Base-by-base conservation (phyloP, 805 yeast species). In the Myxozyma geophila region DNA sequence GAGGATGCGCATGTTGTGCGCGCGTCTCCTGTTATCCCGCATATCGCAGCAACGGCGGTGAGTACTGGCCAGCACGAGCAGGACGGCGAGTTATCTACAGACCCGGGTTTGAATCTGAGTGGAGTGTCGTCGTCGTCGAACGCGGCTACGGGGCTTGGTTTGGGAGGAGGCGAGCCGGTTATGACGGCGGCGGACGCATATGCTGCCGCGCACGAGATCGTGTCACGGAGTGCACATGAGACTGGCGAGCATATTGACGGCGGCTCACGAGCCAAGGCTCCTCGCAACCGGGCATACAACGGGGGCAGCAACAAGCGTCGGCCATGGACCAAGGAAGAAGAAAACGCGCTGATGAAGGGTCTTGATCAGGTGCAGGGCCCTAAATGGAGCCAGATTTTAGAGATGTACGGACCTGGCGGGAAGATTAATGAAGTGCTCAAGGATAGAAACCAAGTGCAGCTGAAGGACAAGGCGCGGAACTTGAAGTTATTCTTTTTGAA, bases 401-500 rank as follows among this genome's bases (percentile, higher is more conserved):
- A 90, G 71, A 77, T 89, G n/a, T 89, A 88, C 74, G 99, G 99
- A 1, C 89, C 96, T 3, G 98, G 98, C 8, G 99, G 99, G 3
- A 82, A 87, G 52, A 81, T 88, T 33, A 85, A 87, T 47, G 98
- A 95, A 74, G 84, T 87, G 0, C 80, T 95, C 70, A 93, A 91
- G 75, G 89, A 91, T 74, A 81, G 99, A 73, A 87, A 89, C 3
- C 96, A 92, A 72, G 90, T 93, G 17, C 99, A 95, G 74, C 81
- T 95, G 63, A 95, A 95, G 75, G 99, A 95, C 74, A 95, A 95
- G 74, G 98, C 98, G 0, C 83, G 99, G 69, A 95, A 95, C 74
- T 89, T 97, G 91, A 95, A 95, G 74, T 83, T 92, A 84, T 87
- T 87, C 68, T 91, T 88, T 74, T 78, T 92, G 63, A 89, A 91